Evolutionary conservation across 108 stramenopile genomes (phyloP).

Genomic region (Pseudonitzschia multistriata): DNA sequence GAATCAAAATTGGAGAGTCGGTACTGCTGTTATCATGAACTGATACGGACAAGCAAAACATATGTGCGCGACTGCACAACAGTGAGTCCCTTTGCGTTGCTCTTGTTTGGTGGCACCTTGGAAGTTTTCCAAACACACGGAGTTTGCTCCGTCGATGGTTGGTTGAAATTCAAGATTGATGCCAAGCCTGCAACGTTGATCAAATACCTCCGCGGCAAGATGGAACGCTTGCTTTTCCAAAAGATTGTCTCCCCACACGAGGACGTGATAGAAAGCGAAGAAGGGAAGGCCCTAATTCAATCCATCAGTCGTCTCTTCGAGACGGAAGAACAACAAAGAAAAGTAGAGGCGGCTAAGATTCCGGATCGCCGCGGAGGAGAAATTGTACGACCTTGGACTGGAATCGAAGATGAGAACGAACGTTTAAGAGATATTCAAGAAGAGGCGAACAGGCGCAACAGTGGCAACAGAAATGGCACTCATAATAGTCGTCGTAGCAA

Average conservation of each 20-base stretch:
- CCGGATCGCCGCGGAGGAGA: constrained; percentile 37
- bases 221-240: constrained; percentile 60
- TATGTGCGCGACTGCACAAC: constrained; percentile 68
- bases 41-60: constrained; percentile 72
- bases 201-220: constrained; percentile 57
- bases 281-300: constrained; percentile 57
- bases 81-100: constrained; percentile 55
- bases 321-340: constrained; percentile 14
- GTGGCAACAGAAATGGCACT: background rate
- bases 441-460: background rate
- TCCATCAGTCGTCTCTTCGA: constrained; percentile 50
- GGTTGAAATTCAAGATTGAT: constrained; percentile 60
- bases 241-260: constrained; percentile 64
- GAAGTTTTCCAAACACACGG: constrained; percentile 59
- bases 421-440: background rate
- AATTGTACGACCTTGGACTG: constrained; percentile 43
- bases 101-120: constrained; percentile 73
- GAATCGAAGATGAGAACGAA: constrained; percentile 21
- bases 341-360: background rate
- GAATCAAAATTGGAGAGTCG: constrained; percentile 55
- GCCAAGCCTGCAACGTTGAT: constrained; percentile 71
- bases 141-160: constrained; percentile 61
- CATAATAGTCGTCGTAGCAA: background rate
- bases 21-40: constrained; percentile 75
- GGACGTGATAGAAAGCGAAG: constrained; percentile 39